Percentiles rank a stretch among this genome's conserved stretches.
Evolutionary conservation across 306 rosid species (phyloP).

Genomic region (Malus orientalis): DNA sequence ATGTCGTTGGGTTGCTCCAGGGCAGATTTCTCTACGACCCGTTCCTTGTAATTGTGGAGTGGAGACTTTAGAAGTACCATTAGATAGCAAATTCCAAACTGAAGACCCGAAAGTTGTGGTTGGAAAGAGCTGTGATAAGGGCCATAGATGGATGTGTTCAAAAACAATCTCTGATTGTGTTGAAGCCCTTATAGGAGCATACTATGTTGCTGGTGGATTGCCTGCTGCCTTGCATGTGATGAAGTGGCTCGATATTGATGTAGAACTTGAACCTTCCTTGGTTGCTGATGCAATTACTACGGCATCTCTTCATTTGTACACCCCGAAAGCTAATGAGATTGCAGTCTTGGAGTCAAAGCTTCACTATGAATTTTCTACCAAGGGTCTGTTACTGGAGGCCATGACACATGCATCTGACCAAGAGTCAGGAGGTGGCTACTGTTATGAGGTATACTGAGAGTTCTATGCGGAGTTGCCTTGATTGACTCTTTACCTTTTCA

Average conservation of each 20-base stretch:
- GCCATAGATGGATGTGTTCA: constrained; percentile 90
- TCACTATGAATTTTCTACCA: constrained; percentile 58
- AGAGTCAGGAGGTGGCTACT: constrained; percentile 51
- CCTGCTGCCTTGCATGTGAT: constrained; percentile 65
- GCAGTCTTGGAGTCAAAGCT: constrained; percentile 60
- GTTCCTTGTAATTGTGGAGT: constrained; percentile 71
- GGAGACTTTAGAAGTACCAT: constrained; percentile 75
- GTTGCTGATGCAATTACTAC: constrained; percentile 55
- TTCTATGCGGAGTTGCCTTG: not conserved
- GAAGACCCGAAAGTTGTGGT: constrained; percentile 64
- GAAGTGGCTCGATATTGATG: constrained; percentile 75
- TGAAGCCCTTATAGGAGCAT: constrained; percentile 93
- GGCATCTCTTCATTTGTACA: constrained; percentile 50
- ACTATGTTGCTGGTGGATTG: constrained; percentile 73
- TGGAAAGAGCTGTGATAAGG: constrained; percentile 77
- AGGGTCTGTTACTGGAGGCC: constrained; percentile 82
- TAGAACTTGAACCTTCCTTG: constrained; percentile 60
- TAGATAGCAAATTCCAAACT: constrained; percentile 53
- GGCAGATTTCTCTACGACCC: constrained; percentile 48
- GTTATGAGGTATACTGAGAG: constrained; percentile 57
- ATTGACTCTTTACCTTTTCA: not conserved
- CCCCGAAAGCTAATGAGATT: constrained; percentile 51
- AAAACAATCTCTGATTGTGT: constrained; percentile 86
- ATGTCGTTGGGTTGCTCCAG: constrained; percentile 96
- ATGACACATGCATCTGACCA: constrained; percentile 63